A percentile compares a stretch with the other conserved stretches of the same genome.
phyloP scores from a whole-genome alignment of 495 filamentous ascomycete genomes.

The Darksidea phi region DNA sequence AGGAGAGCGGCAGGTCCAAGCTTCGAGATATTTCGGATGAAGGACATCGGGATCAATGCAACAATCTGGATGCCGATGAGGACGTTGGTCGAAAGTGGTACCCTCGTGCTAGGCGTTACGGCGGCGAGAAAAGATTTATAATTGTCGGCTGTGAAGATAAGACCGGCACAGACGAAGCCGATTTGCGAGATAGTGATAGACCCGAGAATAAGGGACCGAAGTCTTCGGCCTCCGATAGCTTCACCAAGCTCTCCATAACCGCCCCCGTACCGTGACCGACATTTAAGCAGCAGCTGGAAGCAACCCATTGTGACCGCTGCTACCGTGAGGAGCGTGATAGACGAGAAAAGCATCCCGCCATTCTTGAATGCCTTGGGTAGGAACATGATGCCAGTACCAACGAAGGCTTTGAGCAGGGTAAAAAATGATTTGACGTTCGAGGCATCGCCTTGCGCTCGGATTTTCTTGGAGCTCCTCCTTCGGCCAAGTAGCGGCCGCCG shows the following conservation, averaged over 20 bases:
- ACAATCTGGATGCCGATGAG: constrained; percentile 59
- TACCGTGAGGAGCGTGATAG: constrained; percentile 56
- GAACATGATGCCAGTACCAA: constrained; percentile 69
- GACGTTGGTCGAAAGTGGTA: constrained; percentile 46
- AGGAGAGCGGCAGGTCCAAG: constrained; percentile 60
- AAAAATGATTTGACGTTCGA: constrained; percentile 65
- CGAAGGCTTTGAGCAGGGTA: constrained; percentile 63
- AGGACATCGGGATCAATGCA: constrained; percentile 57
- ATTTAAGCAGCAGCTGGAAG: constrained; percentile 62
- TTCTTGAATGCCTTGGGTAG: constrained; percentile 67
- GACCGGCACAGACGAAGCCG: constrained; percentile 64
- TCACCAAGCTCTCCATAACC: constrained; percentile 64
- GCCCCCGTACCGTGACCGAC: constrained; percentile 52
- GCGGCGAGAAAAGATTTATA: constrained; percentile 57
- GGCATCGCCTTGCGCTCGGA: constrained; percentile 53
- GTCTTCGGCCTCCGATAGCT: constrained; percentile 51
- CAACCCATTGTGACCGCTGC: constrained; percentile 58
- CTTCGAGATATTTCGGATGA: constrained; percentile 65
- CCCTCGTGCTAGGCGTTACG: constrained; percentile 43
- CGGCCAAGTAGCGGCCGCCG: constrained; percentile 54
- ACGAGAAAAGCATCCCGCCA: constrained; percentile 66
- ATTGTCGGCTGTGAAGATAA: constrained; percentile 68
- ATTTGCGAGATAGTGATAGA: constrained; percentile 67
- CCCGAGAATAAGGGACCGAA: constrained; percentile 55
- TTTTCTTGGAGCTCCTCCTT: constrained; percentile 47